phyloP scores from a whole-genome alignment of 2,329 filamentous ascomycete genomes.

The Cryoendolithus antarcticus region DNA sequence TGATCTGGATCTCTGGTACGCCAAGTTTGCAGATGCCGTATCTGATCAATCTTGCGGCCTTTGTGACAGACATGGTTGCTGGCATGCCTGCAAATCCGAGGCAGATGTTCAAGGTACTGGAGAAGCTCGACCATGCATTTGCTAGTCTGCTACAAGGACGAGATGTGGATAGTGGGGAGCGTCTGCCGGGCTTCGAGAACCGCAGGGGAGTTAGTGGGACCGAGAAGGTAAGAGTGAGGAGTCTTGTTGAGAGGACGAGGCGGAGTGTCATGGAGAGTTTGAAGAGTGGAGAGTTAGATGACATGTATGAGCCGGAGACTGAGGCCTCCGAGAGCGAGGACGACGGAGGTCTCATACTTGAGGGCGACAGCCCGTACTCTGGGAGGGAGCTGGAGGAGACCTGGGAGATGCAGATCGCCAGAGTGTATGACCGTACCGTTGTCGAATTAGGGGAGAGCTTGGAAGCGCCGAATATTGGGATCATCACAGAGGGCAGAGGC shows the following conservation, averaged over 20 bases:
- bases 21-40: conserved; percentile 77
- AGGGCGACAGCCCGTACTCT: conserved; percentile 13
- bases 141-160: conserved; percentile 58
- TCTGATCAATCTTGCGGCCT: conserved; percentile 62
- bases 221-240: conserved; percentile 79
- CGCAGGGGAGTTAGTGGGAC: conserved; percentile 58
- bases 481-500: conserved; percentile 30
- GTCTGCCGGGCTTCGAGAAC: conserved; percentile 58
- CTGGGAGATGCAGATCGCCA: conserved; percentile 57
- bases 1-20: conserved; percentile 78
- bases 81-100: conserved; percentile 57
- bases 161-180: conserved; percentile 52
- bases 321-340: conserved; percentile 28
- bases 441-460: conserved; percentile 59
- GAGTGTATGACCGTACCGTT: conserved; percentile 70
- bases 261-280: conserved; percentile 58
- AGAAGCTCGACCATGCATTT: conserved; percentile 76
- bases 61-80: conserved; percentile 59
- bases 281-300: conserved; percentile 39
- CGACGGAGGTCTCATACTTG: conserved; percentile 23
- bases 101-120: conserved; percentile 57
- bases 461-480: conserved; percentile 36
- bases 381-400: conserved; percentile 24
- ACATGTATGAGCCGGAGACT: conserved; percentile 26
- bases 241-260: conserved; percentile 65